These are phyloP conservation scores for Myrmaecium sp. DNA, from an alignment of 2,329 filamentous ascomycete genomes.

Conservation along the genomic window DNA sequence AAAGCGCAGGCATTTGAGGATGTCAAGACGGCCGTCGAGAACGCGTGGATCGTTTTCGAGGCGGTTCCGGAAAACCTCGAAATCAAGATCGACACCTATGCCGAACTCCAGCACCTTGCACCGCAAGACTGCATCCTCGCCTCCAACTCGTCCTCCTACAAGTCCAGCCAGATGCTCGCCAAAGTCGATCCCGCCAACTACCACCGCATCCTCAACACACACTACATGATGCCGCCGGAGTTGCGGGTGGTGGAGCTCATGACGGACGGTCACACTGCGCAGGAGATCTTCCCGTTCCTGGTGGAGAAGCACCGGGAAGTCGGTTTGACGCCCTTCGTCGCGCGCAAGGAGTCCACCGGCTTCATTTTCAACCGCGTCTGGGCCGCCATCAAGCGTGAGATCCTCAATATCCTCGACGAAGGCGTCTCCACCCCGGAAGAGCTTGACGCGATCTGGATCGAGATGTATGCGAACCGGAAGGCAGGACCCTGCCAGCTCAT, in stretches of 20 bases:
- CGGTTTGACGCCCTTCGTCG: slow-evolving; percentile 26
- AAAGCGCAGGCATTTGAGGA: slow-evolving; percentile 17
- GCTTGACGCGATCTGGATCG: slow-evolving; percentile 31
- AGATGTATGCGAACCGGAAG: slow-evolving; percentile 18
- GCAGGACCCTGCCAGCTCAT: slow-evolving; percentile 25
- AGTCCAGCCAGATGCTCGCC: slow-evolving; percentile 30
- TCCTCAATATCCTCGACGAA: slow-evolving; percentile 31
- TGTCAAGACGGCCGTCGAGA: slow-evolving; percentile 23
- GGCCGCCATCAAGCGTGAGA: slow-evolving; percentile 39
- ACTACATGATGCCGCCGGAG: slow-evolving; percentile 33
- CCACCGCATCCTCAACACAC: slow-evolving; percentile 30
- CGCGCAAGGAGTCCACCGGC: slow-evolving; percentile 32
- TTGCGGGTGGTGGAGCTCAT: slow-evolving; percentile 34
- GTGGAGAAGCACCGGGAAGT: slow-evolving; percentile 22
- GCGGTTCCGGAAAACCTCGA: slow-evolving; percentile 34
- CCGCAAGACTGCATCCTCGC: slow-evolving; percentile 31
- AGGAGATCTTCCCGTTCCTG: slow-evolving; percentile 29
- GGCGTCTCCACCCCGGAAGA: slow-evolving; percentile 32
- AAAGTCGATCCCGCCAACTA: slow-evolving; percentile 23
- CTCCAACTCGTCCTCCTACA: slow-evolving; percentile 37
- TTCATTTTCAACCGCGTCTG: slow-evolving; percentile 41
- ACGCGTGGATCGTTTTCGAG: slow-evolving; percentile 38
- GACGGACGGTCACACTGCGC: slow-evolving; percentile 30
- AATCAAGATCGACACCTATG: slow-evolving; percentile 33
- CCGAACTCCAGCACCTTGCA: slow-evolving; percentile 26